Evolutionary conservation across 2,329 filamentous ascomycete species (phyloP).

Genomic region (Graphiopsis chlorocephala): DNA sequence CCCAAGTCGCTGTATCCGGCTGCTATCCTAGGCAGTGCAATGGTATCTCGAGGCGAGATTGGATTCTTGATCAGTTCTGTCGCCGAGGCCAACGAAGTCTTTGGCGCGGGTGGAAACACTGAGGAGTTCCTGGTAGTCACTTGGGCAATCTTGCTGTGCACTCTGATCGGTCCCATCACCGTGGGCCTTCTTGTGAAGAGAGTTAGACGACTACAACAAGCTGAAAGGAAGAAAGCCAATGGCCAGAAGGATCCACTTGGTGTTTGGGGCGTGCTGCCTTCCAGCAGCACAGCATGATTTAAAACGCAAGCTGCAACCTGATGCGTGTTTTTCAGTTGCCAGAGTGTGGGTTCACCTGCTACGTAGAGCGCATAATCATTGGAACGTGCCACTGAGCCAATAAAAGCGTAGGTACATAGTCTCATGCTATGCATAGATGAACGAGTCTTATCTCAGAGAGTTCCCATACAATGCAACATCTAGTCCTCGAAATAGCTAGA

Average conservation of each 20-base stretch:
- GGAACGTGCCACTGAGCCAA: accelerated
- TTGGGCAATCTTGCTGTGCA: conserved; percentile 58
- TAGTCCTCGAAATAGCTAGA: conserved; percentile 26
- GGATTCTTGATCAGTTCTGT: conserved; percentile 72
- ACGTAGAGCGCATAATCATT: background rate
- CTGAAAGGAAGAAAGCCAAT: conserved; percentile 30
- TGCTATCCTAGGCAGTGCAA: conserved; percentile 63
- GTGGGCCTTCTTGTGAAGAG: conserved; percentile 51
- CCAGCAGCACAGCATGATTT: background rate
- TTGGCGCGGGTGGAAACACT: conserved; percentile 36
- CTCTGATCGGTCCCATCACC: conserved; percentile 53
- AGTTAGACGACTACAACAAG: conserved; percentile 42
- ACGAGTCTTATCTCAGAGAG: background rate
- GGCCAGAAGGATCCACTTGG: conserved; percentile 41
- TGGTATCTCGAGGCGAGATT: conserved; percentile 78
- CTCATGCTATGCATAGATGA: background rate
- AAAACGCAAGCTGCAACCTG: background rate
- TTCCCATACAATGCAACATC: background rate
- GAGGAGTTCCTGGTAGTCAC: conserved; percentile 54
- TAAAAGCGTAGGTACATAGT: background rate
- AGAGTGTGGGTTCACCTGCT: background rate
- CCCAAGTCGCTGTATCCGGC: conserved; percentile 66
- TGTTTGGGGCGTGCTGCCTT: conserved; percentile 40
- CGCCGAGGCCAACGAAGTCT: conserved; percentile 56
- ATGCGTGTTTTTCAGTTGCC: background rate